phyloP scores from a whole-genome alignment of 108 stramenopile genomes.

The Phaeodactylum tricornutum region DNA sequence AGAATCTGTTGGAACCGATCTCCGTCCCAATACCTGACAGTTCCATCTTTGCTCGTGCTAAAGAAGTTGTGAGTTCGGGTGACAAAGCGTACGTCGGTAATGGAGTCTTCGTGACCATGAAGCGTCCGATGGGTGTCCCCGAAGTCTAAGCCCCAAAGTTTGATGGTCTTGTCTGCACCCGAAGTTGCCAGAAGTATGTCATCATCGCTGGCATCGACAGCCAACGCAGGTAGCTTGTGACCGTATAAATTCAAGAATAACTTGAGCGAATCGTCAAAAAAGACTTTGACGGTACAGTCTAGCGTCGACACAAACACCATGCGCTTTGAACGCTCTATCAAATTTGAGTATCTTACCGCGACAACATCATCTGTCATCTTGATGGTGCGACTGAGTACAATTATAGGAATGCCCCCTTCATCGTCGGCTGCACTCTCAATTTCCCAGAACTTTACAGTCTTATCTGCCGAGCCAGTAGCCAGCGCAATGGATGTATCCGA shows the following conservation, averaged over 20 bases:
- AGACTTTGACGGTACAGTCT: constrained; percentile 95
- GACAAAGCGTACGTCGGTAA: constrained; percentile 86
- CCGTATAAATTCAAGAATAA: constrained; percentile 96
- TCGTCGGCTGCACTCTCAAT: constrained; percentile 54
- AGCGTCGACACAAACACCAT: constrained; percentile 80
- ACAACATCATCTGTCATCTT: constrained; percentile 94
- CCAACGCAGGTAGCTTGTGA: constrained; percentile 94
- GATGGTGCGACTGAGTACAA: constrained; percentile 87
- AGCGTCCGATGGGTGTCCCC: constrained; percentile 97
- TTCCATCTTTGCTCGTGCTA: constrained; percentile 89
- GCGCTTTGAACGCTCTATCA: constrained; percentile 48
- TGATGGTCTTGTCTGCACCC: constrained; percentile 96
- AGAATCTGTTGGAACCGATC: constrained; percentile 95
- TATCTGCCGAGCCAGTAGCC: constrained; percentile 91
- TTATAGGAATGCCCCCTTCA: constrained; percentile 40
- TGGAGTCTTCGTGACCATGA: constrained; percentile 94
- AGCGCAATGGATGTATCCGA: constrained; percentile 36
- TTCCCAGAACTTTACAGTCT: constrained; percentile 94
- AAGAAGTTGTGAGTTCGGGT: constrained; percentile 93
- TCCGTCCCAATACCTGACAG: constrained; percentile 94
- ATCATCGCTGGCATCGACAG: constrained; percentile 91
- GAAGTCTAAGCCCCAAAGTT: constrained; percentile 98
- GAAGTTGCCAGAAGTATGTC: constrained; percentile 89
- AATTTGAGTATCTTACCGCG: constrained; percentile 80
- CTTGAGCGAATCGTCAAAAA: constrained; percentile 97